Evolutionary conservation across 2,329 filamentous ascomycete genomes (phyloP).

Genomic region (Colletotrichum costaricense): DNA sequence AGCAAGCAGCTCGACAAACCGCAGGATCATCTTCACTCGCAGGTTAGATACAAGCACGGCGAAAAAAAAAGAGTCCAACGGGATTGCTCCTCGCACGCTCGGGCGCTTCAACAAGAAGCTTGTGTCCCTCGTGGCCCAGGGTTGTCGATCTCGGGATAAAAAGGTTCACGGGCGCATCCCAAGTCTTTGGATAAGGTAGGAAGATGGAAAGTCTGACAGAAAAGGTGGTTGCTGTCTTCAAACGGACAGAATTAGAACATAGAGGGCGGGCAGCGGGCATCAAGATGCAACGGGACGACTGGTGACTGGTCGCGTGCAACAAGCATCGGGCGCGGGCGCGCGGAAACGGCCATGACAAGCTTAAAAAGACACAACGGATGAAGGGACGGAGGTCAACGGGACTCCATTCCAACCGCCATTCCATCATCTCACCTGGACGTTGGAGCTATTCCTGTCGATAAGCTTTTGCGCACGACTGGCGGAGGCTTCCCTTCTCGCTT

Average conservation of each 20-base stretch:
- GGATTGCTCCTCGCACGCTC: neutral
- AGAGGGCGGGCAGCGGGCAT: neutral
- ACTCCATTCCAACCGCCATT: neutral
- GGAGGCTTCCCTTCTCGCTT: conserved; percentile 7
- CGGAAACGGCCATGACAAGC: conserved; percentile 30
- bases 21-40: conserved; percentile 4
- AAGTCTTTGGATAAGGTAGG: conserved; percentile 20
- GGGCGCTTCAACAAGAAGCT: conserved; percentile 19
- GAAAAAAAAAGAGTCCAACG: conserved; percentile 13
- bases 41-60: conserved; percentile 15
- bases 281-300: neutral
- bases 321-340: conserved; percentile 4
- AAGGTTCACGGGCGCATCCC: conserved; percentile 18
- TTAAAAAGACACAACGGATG: conserved; percentile 29
- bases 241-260: conserved; percentile 30
- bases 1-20: neutral
- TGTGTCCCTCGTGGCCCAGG: conserved; percentile 18
- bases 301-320: conserved; percentile 7
- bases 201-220: conserved; percentile 6
- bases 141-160: conserved; percentile 5
- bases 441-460: conserved; percentile 30
- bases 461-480: conserved; percentile 29
- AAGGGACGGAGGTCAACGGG: conserved; percentile 16
- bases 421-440: conserved; percentile 6
- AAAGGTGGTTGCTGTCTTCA: conserved; percentile 25